Conservation (phyloP, 176 grass and related monocot species). For the Musa itinerans region DNA sequence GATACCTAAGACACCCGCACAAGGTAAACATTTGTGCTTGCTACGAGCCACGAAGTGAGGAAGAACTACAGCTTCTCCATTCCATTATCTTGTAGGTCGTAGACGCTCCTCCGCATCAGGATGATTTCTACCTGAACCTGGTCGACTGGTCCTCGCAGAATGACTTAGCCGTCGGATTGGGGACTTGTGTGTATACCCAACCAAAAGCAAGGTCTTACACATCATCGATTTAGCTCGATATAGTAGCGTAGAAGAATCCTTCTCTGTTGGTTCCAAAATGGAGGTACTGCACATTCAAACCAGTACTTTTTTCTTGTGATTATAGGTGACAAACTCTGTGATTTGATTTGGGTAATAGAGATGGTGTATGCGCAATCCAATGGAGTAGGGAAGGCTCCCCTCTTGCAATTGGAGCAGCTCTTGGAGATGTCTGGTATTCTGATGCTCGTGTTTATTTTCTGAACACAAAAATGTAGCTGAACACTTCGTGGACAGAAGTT, state of each 20-base stretch:
- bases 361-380: slow-evolving; percentile 77
- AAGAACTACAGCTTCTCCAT: background rate
- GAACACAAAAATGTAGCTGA: background rate
- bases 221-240: background rate
- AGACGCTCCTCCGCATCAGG: slow-evolving; percentile 75
- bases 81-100: slow-evolving; percentile 38
- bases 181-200: slow-evolving; percentile 75
- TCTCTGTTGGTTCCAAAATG: background rate
- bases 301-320: background rate
- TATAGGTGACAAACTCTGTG: slow-evolving; percentile 83
- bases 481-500: background rate
- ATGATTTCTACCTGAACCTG: slow-evolving; percentile 97
- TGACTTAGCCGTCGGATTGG: slow-evolving; percentile 63
- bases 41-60: background rate
- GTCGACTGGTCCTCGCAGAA: slow-evolving; percentile 98
- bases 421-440: slow-evolving; percentile 80
- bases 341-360: slow-evolving; percentile 71
- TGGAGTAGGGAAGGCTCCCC: slow-evolving; percentile 93
- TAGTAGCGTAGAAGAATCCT: background rate
- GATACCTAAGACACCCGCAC: slow-evolving; percentile 91
- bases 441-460: background rate
- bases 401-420: slow-evolving; percentile 75
- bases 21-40: slow-evolving; percentile 29
- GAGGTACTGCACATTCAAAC: too few species aligned
- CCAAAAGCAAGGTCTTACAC: slow-evolving; percentile 60